These are phyloP conservation scores for Amanita rubescens DNA, from an alignment of 768 basidiomycete species.

Conservation along the genomic window DNA sequence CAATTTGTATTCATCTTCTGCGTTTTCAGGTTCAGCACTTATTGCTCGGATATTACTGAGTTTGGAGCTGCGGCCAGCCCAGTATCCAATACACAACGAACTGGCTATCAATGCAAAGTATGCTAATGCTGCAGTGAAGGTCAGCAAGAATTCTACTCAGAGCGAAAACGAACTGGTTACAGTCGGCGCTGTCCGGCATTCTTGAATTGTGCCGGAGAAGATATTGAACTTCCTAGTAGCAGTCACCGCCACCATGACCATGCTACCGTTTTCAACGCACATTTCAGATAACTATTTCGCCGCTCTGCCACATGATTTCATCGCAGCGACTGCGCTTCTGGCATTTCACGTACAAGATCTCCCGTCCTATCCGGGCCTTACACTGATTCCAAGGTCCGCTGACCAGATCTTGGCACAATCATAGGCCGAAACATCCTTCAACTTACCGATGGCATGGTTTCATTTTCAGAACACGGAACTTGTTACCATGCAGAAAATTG, in stretches of 20 bases:
- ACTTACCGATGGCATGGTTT: background rate
- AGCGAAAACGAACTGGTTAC: background rate
- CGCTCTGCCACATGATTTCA: too few relatives aligned
- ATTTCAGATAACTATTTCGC: too few relatives aligned
- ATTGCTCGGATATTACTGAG: too few relatives aligned
- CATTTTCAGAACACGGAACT: background rate
- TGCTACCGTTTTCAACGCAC: too few relatives aligned
- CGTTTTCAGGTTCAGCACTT: too few relatives aligned
- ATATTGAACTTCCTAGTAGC: too few relatives aligned
- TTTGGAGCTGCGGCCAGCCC: conserved; percentile 23
- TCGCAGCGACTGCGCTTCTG: too few relatives aligned
- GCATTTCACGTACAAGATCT: too few relatives aligned
- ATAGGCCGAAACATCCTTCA: background rate
- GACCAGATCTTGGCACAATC: background rate
- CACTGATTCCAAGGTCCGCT: background rate
- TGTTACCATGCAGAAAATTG: background rate
- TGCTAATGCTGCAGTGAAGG: conserved; percentile 13
- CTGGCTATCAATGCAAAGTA: conserved; percentile 24
- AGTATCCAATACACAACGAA: conserved; percentile 37
- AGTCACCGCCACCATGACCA: too few relatives aligned
- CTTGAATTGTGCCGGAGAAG: too few relatives aligned
- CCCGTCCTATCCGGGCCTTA: background rate
- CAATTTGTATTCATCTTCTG: conserved; percentile 43
- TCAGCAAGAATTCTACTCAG: background rate
- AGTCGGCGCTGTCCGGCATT: background rate